Conservation (phyloP, 176 grass and related monocot species). For the Avena insularis region DNA sequence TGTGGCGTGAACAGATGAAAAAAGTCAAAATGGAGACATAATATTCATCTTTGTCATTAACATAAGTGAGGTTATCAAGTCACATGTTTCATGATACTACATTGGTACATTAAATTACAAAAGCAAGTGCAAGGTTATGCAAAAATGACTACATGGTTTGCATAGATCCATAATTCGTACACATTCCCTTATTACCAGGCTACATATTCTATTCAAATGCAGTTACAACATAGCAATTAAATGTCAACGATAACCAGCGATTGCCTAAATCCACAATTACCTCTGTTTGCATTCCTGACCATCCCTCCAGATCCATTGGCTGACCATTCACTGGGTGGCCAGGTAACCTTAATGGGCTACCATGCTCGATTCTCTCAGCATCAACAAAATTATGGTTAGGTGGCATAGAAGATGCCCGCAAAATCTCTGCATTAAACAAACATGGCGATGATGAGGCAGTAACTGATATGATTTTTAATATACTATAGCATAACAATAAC, state of each 20-base stretch:
- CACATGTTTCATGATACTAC: neutral
- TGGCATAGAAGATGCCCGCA: conserved; percentile 71
- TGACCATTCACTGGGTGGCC: conserved; percentile 81
- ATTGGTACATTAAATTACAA: conserved; percentile 8
- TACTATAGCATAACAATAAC: conserved; percentile 22
- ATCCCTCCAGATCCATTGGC: conserved; percentile 95
- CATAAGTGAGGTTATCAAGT: conserved; percentile 22
- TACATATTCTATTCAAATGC: conserved; percentile 3
- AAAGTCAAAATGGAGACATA: conserved; percentile 34
- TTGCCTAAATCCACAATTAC: conserved; percentile 52
- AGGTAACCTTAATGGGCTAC: conserved; percentile 82
- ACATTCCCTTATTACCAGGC: neutral
- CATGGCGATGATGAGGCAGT: conserved; percentile 22
- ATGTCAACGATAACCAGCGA: conserved; percentile 17
- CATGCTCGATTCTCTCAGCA: conserved; percentile 91
- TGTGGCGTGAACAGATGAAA: neutral
- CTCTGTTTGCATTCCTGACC: conserved; percentile 89
- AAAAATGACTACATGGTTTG: conserved; percentile 24
- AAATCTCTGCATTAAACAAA: conserved; percentile 84
- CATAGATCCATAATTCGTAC: neutral
- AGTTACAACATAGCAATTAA: conserved; percentile 1
- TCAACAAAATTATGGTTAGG: conserved; percentile 86
- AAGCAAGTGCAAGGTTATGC: conserved; percentile 7
- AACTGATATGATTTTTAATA: neutral
- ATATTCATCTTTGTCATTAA: conserved; percentile 16